Percentiles rank a stretch among this genome's conserved stretches.
These are phyloP conservation scores for Phytophthora ohioensis DNA, from an alignment of 352 stramenopile genomes.

Conservation along the genomic window DNA sequence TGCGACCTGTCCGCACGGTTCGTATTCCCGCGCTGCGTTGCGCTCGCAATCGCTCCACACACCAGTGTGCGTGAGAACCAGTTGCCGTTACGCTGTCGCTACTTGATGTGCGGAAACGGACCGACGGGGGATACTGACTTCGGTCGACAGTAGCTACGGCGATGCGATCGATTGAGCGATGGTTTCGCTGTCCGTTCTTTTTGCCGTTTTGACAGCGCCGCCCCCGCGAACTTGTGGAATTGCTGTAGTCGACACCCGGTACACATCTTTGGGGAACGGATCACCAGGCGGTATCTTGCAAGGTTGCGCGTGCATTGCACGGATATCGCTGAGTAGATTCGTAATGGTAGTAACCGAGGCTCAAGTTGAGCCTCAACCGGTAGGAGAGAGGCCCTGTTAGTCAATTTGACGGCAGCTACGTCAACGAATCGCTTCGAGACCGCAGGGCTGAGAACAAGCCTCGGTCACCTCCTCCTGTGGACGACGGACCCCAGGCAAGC, in stretches of 20 bases:
- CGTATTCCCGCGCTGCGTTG: background rate
- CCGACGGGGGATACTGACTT: background rate
- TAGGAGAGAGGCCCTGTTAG: background rate
- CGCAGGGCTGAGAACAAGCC: no score
- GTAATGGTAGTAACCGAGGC: background rate
- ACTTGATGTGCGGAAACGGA: no score
- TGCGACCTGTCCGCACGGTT: background rate
- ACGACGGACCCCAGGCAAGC: no score
- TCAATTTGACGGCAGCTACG: background rate
- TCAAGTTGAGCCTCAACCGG: background rate
- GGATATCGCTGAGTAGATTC: background rate
- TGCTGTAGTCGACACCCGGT: constrained; percentile 33
- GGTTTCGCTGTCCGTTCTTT: constrained; percentile 27
- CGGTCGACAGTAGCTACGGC: background rate
- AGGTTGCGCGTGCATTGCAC: constrained; percentile 5
- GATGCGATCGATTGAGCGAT: background rate
- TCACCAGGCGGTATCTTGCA: constrained; percentile 19
- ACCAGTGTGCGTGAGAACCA: background rate
- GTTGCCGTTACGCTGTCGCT: constrained; percentile 2
- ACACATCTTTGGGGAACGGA: constrained; percentile 8
- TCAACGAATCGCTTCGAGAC: background rate
- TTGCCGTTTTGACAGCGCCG: constrained; percentile 5
- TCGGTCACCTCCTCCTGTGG: no score
- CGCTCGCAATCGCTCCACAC: constrained; percentile 11
- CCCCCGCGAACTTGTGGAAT: constrained; percentile 6